phyloP scores from a whole-genome alignment of 1,284 basidiomycete genomes.

The Ganoderma resinaceum region DNA sequence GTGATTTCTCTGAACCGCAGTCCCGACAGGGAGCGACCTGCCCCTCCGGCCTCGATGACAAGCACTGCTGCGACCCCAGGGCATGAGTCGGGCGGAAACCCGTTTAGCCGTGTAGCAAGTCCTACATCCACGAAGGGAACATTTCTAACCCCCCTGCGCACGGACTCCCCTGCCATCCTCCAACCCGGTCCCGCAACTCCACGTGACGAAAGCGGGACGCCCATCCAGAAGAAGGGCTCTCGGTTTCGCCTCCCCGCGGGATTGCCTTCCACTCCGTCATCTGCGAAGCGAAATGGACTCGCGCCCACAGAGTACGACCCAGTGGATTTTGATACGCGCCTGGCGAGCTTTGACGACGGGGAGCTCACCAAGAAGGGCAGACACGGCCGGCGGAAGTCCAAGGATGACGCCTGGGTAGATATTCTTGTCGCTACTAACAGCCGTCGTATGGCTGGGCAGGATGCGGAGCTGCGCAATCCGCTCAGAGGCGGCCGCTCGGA shows the following conservation, averaged over 20 bases:
- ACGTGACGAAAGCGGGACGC: constrained; percentile 27
- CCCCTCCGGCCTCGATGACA: constrained; percentile 23
- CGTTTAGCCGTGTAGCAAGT: constrained; percentile 17
- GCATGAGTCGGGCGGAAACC: constrained; percentile 20
- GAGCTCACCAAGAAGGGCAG: constrained; percentile 49
- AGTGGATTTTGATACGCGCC: constrained; percentile 77
- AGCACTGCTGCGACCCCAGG: constrained; percentile 28
- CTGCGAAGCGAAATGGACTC: constrained; percentile 51
- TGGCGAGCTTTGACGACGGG: constrained; percentile 71
- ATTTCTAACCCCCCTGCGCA: constrained; percentile 26
- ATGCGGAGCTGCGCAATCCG: constrained; percentile 50
- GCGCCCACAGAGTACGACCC: constrained; percentile 71
- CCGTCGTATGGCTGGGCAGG: constrained; percentile 67
- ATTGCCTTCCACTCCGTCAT: constrained; percentile 56
- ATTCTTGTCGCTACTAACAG: constrained; percentile 77
- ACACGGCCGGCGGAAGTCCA: constrained; percentile 62
- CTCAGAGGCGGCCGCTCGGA: constrained; percentile 55
- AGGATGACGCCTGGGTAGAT: constrained; percentile 83
- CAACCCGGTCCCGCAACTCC: constrained; percentile 9
- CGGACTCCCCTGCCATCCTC: constrained; percentile 19
- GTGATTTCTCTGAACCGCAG: constrained; percentile 56
- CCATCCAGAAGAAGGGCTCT: constrained; percentile 40
- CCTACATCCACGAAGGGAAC: constrained; percentile 22
- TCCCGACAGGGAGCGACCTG: constrained; percentile 32
- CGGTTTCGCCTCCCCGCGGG: constrained; percentile 63